phyloP scores from a whole-genome alignment of 371 early-diverging fungal species.

The Caulochytrium protostelioides region DNA sequence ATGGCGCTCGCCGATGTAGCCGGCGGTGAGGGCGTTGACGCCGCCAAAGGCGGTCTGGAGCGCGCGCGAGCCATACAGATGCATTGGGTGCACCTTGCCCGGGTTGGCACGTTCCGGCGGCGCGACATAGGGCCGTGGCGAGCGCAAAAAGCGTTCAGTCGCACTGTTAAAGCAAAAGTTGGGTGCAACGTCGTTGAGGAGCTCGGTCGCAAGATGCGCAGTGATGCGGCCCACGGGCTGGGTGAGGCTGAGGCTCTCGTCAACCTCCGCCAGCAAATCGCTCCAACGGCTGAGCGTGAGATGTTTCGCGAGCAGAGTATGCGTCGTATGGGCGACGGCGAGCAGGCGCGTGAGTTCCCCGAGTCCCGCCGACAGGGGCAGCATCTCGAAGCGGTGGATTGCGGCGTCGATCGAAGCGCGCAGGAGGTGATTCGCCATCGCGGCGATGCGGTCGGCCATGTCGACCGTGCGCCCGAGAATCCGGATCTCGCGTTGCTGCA shows the following conservation, averaged over 20 bases:
- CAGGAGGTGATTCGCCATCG: constrained; percentile 16
- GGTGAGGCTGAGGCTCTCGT: constrained; percentile 10
- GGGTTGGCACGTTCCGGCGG: constrained; percentile 5
- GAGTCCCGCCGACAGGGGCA: not conserved
- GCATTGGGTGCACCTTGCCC: constrained; percentile 12
- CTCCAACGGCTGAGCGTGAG: constrained; percentile 17
- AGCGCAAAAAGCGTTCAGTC: constrained; percentile 10
- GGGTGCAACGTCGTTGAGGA: constrained; percentile 14
- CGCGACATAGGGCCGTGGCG: constrained; percentile 7
- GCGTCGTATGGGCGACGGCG: constrained; percentile 7
- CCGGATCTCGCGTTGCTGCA: constrained; percentile 2
- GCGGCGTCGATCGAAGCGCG: constrained; percentile 16
- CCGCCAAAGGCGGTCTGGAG: constrained; percentile 11
- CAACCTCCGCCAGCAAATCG: constrained; percentile 17
- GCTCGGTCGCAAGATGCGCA: constrained; percentile 14
- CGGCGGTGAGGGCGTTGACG: constrained; percentile 8
- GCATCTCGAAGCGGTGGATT: constrained; percentile 16
- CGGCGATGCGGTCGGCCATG: constrained; percentile 8
- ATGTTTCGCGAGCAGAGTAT: constrained; percentile 7
- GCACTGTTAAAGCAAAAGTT: constrained; percentile 15
- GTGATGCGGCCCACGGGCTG: constrained; percentile 16
- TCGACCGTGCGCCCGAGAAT: constrained; percentile 20
- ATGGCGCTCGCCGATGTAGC: constrained; percentile 15
- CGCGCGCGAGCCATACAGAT: constrained; percentile 17
- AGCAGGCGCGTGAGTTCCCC: constrained; percentile 19